A percentile compares a stretch with the other conserved stretches of the same genome.
Evolutionary conservation across 2,329 filamentous ascomycete genomes (phyloP).

Genomic region (Penicillium sp.): DNA sequence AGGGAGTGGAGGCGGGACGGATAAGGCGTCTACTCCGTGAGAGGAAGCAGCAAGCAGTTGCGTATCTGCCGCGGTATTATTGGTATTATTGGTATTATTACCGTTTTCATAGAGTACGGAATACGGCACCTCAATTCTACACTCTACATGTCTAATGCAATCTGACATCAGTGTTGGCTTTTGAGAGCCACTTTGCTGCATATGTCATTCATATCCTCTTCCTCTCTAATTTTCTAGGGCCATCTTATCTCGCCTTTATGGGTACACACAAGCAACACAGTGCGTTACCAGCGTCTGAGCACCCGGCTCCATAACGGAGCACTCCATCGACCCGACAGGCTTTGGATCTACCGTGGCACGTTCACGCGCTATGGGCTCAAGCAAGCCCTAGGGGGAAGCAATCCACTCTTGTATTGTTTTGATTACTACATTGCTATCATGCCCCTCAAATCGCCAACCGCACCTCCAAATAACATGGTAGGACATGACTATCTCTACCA

Average conservation of each 20-base stretch:
- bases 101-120: neutral
- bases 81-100: conserved; percentile 1
- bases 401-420: neutral
- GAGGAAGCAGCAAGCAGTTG: neutral
- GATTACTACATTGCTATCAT: neutral
- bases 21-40: conserved; percentile 20
- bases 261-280: neutral
- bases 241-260: neutral
- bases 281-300: conserved; percentile 13
- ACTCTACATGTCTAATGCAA: neutral
- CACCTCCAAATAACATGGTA: neutral
- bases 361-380: conserved; percentile 10
- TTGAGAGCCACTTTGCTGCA: no score
- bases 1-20: conserved; percentile 17
- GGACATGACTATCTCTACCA: neutral
- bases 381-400: neutral
- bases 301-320: conserved; percentile 11
- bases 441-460: neutral
- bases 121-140: neutral
- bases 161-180: neutral
- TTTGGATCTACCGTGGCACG: conserved; percentile 16
- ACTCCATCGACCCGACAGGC: conserved; percentile 11
- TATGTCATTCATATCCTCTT: neutral
- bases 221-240: neutral
- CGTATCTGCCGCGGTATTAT: conserved; percentile 2